Percentiles rank a stretch among this genome's conserved stretches.
phyloP scores from a whole-genome alignment of 305 asterid species.

The Galium porrigens region DNA sequence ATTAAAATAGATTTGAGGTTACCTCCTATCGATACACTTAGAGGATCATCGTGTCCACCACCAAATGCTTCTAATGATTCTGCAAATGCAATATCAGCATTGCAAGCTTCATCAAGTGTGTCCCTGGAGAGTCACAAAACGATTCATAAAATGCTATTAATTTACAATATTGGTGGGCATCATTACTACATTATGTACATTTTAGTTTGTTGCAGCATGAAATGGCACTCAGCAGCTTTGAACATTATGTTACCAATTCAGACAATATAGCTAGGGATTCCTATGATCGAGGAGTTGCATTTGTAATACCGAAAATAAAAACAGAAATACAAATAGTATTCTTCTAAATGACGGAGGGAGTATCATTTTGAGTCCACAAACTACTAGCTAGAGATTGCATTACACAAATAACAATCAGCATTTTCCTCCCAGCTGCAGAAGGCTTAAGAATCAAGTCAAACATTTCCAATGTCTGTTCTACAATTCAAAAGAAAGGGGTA shows the following conservation, averaged over 20 bases:
- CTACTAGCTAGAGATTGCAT: neutral
- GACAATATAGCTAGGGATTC: neutral
- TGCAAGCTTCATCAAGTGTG: slow-evolving; percentile 63
- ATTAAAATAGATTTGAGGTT: slow-evolving; percentile 1
- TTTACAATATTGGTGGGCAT: neutral
- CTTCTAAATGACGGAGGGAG: neutral
- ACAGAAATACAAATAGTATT: neutral
- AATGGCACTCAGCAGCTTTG: neutral
- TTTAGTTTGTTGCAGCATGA: neutral
- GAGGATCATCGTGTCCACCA: slow-evolving; percentile 87
- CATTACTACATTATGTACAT: neutral
- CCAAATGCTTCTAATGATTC: slow-evolving; percentile 86
- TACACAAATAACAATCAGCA: neutral
- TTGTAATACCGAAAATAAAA: neutral
- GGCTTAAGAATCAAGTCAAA: neutral
- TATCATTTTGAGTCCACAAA: neutral
- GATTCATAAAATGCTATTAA: neutral
- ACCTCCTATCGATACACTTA: slow-evolving; percentile 90
- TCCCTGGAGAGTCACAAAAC: slow-evolving; percentile 39
- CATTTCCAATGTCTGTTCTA: neutral
- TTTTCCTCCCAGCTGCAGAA: neutral
- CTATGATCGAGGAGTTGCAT: neutral
- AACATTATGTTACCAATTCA: neutral
- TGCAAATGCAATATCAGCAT: slow-evolving; percentile 65
- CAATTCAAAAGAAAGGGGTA: neutral